Evolutionary conservation across 2,329 filamentous ascomycete genomes (phyloP), one percentile per base, ranked within the genome.

Genomic region (Cordyceps farinosa): DNA sequence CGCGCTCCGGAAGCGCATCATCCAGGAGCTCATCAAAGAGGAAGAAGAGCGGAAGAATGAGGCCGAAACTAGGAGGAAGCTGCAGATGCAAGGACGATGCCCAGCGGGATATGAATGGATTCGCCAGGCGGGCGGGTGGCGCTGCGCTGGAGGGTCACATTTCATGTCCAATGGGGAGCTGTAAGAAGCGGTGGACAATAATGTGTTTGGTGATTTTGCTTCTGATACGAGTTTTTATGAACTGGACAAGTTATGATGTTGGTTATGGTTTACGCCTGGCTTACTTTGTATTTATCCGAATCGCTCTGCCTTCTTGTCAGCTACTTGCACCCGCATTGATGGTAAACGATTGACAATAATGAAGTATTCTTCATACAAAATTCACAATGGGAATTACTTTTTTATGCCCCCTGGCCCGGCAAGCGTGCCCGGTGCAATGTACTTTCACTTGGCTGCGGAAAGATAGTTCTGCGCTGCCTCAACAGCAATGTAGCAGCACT

Each of bases 21-120:
- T 11, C 73, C 74, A 45, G 78, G 80, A 32, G 75, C 81, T 4
- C 67, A 47, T 1, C 65, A 9, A 0, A 74, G 74, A 2, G 82
- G 82, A 45, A 13, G 17, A 45, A 15, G 40, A 69, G 75, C 62
- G 70, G 78, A 67, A 70, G 52, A 75, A 69, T 64, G 27, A 78
- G 65, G 79, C 82, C 64, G 69, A 69, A 30, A 68, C 72, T 22
- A 71, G 67, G 11, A 79, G 82, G 40, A 86, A 82, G 68, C 69
- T 91, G 66, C 73, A 85, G 76, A 36, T 67, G 1, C 77, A 85
- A 76, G 88, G 88, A 0, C 56, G 72, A 0, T 0, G 44, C 32
- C 54, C 54, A 29, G 2, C 22, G 53, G 40, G 42, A 36, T 57
- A 47, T 22, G 17, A 34, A 9, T 57, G 54, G 54, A 45, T 57